A percentile compares a stretch with the other conserved stretches of the same genome.
These are phyloP conservation scores for Solanum chacoense DNA, from an alignment of 305 asterid species.

Conservation along the genomic window DNA sequence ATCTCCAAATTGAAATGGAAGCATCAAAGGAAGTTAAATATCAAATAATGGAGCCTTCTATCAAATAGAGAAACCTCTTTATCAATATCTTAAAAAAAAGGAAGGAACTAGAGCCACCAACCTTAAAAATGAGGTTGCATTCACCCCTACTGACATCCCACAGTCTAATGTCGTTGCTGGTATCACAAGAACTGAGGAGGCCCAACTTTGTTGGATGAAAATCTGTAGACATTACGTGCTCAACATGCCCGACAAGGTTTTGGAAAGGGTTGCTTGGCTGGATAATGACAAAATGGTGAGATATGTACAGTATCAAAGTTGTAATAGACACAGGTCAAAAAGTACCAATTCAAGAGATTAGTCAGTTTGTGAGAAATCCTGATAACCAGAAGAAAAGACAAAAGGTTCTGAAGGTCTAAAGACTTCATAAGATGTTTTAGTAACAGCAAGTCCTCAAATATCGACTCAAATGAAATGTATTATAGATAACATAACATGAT, in stretches of 20 bases:
- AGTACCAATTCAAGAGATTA: background rate
- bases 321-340: background rate
- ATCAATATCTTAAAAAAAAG: background rate
- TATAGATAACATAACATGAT: background rate
- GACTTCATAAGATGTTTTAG: background rate
- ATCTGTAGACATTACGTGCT: slow-evolving; percentile 33
- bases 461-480: background rate
- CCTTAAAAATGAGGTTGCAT: slow-evolving; percentile 26
- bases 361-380: background rate
- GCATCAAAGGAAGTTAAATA: background rate
- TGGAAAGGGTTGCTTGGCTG: slow-evolving; percentile 11
- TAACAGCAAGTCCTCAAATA: slow-evolving; percentile 30
- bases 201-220: slow-evolving; percentile 29
- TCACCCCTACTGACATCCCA: slow-evolving; percentile 24
- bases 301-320: background rate
- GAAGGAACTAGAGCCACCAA: slow-evolving; percentile 6
- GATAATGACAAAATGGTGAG: slow-evolving; percentile 4
- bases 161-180: slow-evolving; percentile 22
- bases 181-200: slow-evolving; percentile 38
- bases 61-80: background rate
- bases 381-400: slow-evolving; percentile 5
- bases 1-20: background rate
- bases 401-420: slow-evolving; percentile 14
- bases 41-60: background rate
- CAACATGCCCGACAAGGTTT: slow-evolving; percentile 31